Conservation (phyloP, 805 yeast genomes). For the Candida golubevii region DNA sequence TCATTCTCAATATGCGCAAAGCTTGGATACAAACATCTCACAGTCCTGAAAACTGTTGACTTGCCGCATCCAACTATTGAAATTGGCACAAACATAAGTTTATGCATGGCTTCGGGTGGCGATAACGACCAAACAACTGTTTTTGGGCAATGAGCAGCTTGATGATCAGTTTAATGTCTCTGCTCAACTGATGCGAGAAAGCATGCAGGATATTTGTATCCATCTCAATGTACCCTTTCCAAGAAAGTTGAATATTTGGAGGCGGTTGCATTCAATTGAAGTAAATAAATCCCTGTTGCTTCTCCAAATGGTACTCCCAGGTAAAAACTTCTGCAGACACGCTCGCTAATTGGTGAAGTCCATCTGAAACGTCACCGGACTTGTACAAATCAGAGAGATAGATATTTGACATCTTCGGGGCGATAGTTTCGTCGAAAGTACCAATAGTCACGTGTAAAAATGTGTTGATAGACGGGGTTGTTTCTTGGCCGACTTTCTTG, state of each 20-base stretch:
- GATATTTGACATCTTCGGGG: conserved; percentile 13
- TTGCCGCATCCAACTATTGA: conserved; percentile 96
- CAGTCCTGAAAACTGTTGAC: conserved; percentile 70
- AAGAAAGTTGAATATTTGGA: no score
- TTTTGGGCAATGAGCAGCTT: no score
- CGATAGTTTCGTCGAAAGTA: conserved; percentile 24
- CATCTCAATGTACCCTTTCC: no score
- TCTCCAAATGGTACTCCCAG: conserved; percentile 5
- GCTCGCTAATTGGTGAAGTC: conserved; percentile 5
- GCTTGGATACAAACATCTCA: conserved; percentile 45
- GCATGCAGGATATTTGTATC: conserved; percentile 1
- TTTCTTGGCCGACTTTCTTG: conserved; percentile 7
- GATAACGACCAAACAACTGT: no score
- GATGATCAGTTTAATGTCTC: no score
- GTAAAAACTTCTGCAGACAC: conserved; percentile 6
- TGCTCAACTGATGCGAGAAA: not conserved
- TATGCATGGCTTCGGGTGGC: conserved; percentile 16
- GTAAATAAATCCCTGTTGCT: conserved; percentile 10
- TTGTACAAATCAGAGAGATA: conserved; percentile 8
- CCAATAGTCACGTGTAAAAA: conserved; percentile 71
- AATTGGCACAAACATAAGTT: conserved; percentile 70
- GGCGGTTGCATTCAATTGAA: conserved; percentile 3
- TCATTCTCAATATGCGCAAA: conserved; percentile 86
- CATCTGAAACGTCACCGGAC: conserved; percentile 1
- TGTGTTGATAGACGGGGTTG: conserved; percentile 34